Evolutionary conservation across 345 rosid species (phyloP).

Genomic region (Bretschneidera sinensis): DNA sequence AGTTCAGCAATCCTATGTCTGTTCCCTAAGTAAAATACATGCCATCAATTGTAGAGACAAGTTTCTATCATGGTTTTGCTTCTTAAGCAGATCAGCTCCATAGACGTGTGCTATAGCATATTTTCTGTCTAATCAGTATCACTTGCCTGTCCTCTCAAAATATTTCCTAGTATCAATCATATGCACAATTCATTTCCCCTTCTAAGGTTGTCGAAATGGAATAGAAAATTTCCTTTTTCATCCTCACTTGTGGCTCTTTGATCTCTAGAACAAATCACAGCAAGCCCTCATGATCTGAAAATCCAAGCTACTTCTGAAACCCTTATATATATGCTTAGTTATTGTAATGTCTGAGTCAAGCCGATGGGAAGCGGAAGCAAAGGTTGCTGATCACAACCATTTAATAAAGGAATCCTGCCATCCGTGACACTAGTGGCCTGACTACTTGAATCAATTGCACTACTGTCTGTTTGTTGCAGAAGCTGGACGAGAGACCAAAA

Average conservation of each 20-base stretch:
- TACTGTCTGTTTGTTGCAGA: conserved; percentile 38
- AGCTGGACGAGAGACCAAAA: conserved; percentile 80
- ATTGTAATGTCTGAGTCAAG: conserved; percentile 23
- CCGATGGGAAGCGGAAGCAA: conserved; percentile 22
- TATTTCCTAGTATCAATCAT: conserved; percentile 15
- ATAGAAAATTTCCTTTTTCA: conserved; percentile 7
- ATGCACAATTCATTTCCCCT: conserved; percentile 1
- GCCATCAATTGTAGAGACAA: conserved; percentile 7
- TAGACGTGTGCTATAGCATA: background rate
- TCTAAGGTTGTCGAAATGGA: conserved; percentile 13
- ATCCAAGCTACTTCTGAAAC: conserved; percentile 26
- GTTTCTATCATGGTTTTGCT: conserved; percentile 2
- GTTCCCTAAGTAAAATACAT: conserved; percentile 1
- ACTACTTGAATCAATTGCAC: conserved; percentile 25
- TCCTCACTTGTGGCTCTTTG: conserved; percentile 13
- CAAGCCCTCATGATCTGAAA: conserved; percentile 20
- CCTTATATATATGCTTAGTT: background rate
- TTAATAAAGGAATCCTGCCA: conserved; percentile 23
- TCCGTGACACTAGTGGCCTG: conserved; percentile 24
- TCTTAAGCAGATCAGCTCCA: background rate
- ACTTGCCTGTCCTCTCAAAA: conserved; percentile 8
- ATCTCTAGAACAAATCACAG: conserved; percentile 23
- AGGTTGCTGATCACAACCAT: conserved; percentile 30
- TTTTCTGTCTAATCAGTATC: conserved; percentile 5
- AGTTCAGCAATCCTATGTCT: background rate